phyloP scores from a whole-genome alignment of 306 rosid species.

The Malus sieversii region DNA sequence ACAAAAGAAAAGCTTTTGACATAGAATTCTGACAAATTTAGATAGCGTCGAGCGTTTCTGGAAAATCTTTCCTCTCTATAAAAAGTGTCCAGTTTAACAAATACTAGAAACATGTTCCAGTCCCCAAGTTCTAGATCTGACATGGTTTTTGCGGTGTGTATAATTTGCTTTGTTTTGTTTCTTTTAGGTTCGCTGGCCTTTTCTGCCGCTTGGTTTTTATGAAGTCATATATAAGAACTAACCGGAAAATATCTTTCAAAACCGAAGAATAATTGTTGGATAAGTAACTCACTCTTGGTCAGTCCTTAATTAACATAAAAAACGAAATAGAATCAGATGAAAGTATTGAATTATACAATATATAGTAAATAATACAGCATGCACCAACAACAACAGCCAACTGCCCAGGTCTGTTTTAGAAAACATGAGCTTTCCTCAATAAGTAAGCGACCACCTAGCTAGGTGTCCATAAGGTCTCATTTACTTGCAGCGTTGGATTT shows the following conservation, averaged over 20 bases:
- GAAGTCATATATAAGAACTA: no score
- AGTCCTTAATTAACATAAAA: background rate
- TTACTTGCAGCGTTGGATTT: background rate
- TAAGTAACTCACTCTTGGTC: background rate
- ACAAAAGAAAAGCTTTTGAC: background rate
- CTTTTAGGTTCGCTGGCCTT: no score
- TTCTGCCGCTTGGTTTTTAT: no score
- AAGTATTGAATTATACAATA: background rate
- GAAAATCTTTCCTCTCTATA: background rate
- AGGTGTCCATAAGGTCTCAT: background rate
- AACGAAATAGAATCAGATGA: background rate
- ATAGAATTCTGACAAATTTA: background rate
- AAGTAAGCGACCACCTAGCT: no score
- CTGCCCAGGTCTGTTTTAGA: no score
- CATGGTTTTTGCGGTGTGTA: no score
- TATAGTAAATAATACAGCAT: background rate
- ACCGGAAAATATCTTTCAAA: no score
- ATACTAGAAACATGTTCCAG: background rate
- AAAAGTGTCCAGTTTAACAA: no score
- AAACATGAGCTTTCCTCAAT: no score
- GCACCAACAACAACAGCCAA: background rate
- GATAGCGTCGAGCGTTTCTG: background rate
- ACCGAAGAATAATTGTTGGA: no score
- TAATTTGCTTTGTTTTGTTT: no score
- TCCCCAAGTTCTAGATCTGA: background rate